These are phyloP conservation scores for Triadica sebifera DNA, from an alignment of 345 rosid genomes.

Conservation along the genomic window DNA sequence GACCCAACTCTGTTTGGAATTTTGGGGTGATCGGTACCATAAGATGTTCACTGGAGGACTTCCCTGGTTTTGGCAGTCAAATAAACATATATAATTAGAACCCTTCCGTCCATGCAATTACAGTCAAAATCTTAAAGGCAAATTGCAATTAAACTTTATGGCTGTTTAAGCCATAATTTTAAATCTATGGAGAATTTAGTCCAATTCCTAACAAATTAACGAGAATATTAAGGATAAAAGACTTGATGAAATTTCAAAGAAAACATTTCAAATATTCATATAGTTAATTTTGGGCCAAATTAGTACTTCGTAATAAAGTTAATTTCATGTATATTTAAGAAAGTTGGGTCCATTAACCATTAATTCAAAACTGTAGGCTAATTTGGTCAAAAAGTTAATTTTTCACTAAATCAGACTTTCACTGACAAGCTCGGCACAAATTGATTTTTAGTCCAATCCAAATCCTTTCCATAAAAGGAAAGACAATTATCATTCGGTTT, in stretches of 20 bases:
- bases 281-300: not conserved
- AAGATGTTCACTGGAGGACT: constrained; percentile 50
- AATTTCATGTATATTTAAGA: not conserved
- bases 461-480: not conserved
- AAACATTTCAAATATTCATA: too few species aligned
- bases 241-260: too few species aligned
- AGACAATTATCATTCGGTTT: not conserved
- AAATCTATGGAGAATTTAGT: not conserved
- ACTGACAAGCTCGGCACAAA: not conserved
- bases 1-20: not conserved
- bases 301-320: not conserved
- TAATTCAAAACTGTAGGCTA: not conserved
- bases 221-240: not conserved
- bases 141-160: not conserved
- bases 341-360: not conserved
- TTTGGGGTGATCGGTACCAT: not conserved
- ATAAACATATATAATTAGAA: constrained; percentile 9
- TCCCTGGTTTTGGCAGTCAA: constrained; percentile 43
- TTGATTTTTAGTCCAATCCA: not conserved
- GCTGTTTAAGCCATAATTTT: too few species aligned
- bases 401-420: not conserved
- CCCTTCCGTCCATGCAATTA: constrained; percentile 1
- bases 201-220: not conserved
- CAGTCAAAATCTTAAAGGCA: not conserved
- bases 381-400: not conserved